Evolutionary conservation across 2,329 filamentous ascomycete species (phyloP), one percentile per base, ranked within the genome.

Genomic region (Aaosphaeria pasadenensis): DNA sequence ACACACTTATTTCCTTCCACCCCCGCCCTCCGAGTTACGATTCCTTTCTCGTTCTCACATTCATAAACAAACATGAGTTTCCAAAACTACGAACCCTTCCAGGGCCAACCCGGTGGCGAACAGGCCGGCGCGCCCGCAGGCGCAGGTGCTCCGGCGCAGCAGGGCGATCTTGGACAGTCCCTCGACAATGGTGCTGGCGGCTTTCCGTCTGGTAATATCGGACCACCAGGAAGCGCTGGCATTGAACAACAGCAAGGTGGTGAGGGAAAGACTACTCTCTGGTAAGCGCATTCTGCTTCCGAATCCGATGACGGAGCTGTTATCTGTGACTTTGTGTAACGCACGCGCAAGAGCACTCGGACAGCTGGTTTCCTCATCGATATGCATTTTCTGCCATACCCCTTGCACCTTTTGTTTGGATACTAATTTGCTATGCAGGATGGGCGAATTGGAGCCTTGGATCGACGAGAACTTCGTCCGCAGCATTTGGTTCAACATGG

Each of bases 401-500:
- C 2, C 17, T 24, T 24, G 17, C 17, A 24, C 17, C 17, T 24
- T 24, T 24, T 24, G 17, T 24, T 24, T 3, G 17, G 17, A 24
- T 24, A 24, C 17, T 24, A 24, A 24, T 24, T 24, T 24, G 17
- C 2, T 24, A 24, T 43, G 50, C 59, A 96, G 91, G 92, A 99
- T 99, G 94, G 94, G 94, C 60, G 94, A 99, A 72, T 87, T 99
- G 55, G 92, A 97, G 74, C 89, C 91, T 30, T 99, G 94, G 94
- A 97, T 99, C 76, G 94, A 99, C 63, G 94, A 99, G 78, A 95
- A 92, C 75, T 99, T 97, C 72, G 89, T 99, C 67, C 91, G 95
- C 74, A 94, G 88, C 61, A 85, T 97, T 41, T 97, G 90, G 82
- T 95, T 90, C 66, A 85, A 91, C 63, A 88, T 96, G 77, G 91